phyloP scores from a whole-genome alignment of 179 eudicot genomes.

The Silene noctiflora region DNA sequence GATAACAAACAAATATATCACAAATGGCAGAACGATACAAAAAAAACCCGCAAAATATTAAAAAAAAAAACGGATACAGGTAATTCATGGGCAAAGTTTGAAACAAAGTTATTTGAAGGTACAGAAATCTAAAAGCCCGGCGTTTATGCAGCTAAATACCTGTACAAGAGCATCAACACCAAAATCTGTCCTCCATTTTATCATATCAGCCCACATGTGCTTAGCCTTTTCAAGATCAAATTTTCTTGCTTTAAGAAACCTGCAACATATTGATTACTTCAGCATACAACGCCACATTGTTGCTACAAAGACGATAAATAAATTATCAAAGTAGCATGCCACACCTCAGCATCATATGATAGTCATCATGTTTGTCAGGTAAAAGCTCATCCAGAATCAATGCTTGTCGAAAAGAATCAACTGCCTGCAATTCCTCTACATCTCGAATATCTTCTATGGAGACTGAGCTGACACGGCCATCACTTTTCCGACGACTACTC shows the following conservation, averaged over 20 bases:
- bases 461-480: constrained; percentile 81
- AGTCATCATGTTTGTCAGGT: constrained; percentile 65
- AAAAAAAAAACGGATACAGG: background rate
- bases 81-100: background rate
- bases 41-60: background rate
- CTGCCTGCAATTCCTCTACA: constrained; percentile 70
- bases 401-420: constrained; percentile 73
- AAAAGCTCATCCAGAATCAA: constrained; percentile 65
- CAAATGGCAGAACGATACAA: background rate
- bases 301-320: background rate
- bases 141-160: constrained; percentile 33
- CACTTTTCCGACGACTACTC: constrained; percentile 65
- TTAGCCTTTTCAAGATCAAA: constrained; percentile 90
- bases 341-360: constrained; percentile 87
- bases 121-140: background rate
- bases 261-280: constrained; percentile 25
- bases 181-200: constrained; percentile 95
- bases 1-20: constrained; percentile 10
- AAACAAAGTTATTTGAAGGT: background rate
- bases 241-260: constrained; percentile 96
- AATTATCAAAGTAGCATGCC: background rate
- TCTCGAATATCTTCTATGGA: constrained; percentile 88
- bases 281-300: background rate
- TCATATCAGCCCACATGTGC: constrained; percentile 96
- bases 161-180: constrained; percentile 70